These are phyloP conservation scores for Magnaporthiopsis rhizophila DNA, from an alignment of 2,329 filamentous ascomycete genomes.

Conservation along the genomic window DNA sequence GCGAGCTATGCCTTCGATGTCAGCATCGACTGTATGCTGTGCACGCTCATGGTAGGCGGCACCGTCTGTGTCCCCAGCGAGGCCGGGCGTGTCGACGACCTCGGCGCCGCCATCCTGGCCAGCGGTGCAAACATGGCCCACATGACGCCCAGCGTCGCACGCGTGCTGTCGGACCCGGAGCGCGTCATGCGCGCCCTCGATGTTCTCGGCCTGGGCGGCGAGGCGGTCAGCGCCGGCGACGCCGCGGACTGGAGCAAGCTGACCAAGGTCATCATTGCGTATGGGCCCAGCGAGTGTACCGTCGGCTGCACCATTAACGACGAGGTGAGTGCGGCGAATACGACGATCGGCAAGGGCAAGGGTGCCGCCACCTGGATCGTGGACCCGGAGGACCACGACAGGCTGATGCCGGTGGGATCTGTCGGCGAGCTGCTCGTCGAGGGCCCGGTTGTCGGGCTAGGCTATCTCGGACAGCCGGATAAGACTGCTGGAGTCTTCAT, in stretches of 20 bases:
- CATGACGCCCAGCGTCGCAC: conserved; percentile 16
- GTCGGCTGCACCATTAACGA: conserved; percentile 27
- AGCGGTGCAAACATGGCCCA: conserved; percentile 14
- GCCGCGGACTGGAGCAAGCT: conserved; percentile 36
- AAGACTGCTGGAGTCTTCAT: conserved; percentile 7
- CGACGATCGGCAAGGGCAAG: conserved; percentile 13
- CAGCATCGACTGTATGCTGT: conserved; percentile 28
- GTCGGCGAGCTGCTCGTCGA: conserved; percentile 29
- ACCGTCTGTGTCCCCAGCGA: conserved; percentile 31
- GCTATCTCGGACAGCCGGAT: conserved; percentile 26
- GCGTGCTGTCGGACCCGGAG: conserved; percentile 23
- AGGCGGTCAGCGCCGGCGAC: conserved; percentile 43
- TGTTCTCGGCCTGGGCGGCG: conserved; percentile 40
- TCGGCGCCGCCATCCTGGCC: conserved; percentile 18
- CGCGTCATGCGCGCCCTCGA: conserved; percentile 36
- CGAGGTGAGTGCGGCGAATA: conserved; percentile 17
- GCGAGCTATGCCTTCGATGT: conserved; percentile 36
- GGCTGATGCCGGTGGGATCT: conserved; percentile 21
- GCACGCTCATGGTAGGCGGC: conserved; percentile 27
- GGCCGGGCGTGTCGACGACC: conserved; percentile 25
- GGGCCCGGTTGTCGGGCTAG: conserved; percentile 38
- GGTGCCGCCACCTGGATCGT: conserved; percentile 17
- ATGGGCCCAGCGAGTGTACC: conserved; percentile 47
- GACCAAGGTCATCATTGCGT: conserved; percentile 40
- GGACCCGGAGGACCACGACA: conserved; percentile 18